Conservation (phyloP, 345 rosid species). For the Excoecaria cochinchinensis region DNA sequence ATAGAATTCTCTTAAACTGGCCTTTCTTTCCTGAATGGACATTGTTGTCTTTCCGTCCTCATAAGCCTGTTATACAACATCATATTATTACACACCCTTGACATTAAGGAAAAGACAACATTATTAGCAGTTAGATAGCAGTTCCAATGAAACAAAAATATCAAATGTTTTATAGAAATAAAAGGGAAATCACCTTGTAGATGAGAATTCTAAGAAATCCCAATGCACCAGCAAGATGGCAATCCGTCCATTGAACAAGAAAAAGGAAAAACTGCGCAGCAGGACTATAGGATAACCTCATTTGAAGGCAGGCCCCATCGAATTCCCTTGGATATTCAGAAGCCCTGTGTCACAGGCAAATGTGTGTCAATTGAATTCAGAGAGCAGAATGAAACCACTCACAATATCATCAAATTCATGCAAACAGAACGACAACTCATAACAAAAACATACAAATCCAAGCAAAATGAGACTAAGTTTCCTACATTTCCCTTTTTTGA, state of each 20-base stretch:
- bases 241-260: constrained; percentile 96
- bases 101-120: not conserved
- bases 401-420: not conserved
- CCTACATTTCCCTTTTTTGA: not conserved
- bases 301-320: constrained; percentile 89
- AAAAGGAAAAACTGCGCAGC: constrained; percentile 83
- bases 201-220: constrained; percentile 89
- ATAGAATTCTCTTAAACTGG: constrained; percentile 80
- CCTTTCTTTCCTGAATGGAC: constrained; percentile 80
- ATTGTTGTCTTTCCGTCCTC: constrained; percentile 91
- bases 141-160: not conserved
- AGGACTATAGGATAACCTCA: constrained; percentile 93
- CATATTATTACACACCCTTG: constrained; percentile 15
- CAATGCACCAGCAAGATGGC: constrained; percentile 80
- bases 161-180: not conserved
- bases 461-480: not conserved
- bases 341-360: constrained; percentile 53
- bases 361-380: no score
- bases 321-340: constrained; percentile 78
- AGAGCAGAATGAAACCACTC: not conserved
- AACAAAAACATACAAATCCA: not conserved
- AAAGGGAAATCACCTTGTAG: constrained; percentile 54
- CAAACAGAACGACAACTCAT: not conserved
- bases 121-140: not conserved
- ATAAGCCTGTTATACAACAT: constrained; percentile 53